These are phyloP conservation scores for Taphrina deformans DNA, from an alignment of 1,139 yeast genomes.

Conservation along the genomic window DNA sequence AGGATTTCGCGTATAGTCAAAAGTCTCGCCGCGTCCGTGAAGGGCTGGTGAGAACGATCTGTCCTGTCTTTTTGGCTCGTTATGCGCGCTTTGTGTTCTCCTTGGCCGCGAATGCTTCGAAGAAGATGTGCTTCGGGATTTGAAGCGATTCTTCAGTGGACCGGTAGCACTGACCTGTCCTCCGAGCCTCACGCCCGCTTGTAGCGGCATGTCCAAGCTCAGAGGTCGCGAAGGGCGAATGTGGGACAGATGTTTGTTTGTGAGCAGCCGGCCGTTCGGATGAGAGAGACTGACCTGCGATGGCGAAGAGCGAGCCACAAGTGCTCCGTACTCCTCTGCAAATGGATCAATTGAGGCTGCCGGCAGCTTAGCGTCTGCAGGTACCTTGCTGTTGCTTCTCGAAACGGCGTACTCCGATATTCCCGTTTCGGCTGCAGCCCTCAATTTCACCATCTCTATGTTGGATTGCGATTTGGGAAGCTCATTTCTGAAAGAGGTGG, in stretches of 20 bases:
- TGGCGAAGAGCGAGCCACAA: neutral
- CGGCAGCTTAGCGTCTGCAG: constrained; percentile 10
- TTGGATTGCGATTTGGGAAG: neutral
- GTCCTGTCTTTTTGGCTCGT: neutral
- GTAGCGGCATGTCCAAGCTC: neutral
- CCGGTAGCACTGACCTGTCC: neutral
- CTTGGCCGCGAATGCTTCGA: neutral
- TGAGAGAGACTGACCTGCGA: neutral
- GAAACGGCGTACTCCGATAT: constrained; percentile 1
- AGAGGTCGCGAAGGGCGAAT: constrained; percentile 3
- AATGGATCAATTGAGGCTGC: neutral
- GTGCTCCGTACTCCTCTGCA: neutral
- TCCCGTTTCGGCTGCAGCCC: neutral
- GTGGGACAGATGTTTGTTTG: constrained; percentile 12
- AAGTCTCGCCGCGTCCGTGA: neutral
- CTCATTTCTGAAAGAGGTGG: neutral
- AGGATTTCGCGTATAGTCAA: neutral
- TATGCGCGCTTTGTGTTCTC: constrained; percentile 6
- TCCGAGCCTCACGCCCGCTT: neutral
- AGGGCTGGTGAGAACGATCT: neutral
- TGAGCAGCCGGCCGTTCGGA: neutral
- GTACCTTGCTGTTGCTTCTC: constrained; percentile 12
- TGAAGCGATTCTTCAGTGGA: constrained; percentile 10
- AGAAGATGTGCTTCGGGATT: constrained; percentile 16
- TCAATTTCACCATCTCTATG: constrained; percentile 2